A percentile compares a stretch with the other conserved stretches of the same genome.
phyloP scores from a whole-genome alignment of 441 rosid genomes.

The Macaranga tanarius region DNA sequence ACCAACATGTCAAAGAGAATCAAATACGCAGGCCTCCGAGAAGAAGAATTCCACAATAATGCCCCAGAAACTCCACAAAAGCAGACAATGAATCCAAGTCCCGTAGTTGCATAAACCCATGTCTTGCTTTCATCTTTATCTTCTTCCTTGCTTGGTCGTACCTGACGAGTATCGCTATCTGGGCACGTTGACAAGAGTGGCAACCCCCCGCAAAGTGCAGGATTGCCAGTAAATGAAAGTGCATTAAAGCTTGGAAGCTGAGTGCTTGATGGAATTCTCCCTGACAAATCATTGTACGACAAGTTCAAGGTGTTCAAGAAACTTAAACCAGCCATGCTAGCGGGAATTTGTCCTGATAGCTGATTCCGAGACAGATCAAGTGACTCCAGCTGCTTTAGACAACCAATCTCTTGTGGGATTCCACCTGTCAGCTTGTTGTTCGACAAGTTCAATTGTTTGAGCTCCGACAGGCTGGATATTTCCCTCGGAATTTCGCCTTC shows the following conservation, averaged over 20 bases:
- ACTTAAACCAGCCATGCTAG: neutral
- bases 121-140: neutral
- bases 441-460: no score
- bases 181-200: neutral
- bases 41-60: no score
- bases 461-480: no score
- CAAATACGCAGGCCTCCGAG: no score
- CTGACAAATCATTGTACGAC: slow-evolving; percentile 10
- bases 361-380: slow-evolving; percentile 13
- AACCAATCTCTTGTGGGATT: neutral
- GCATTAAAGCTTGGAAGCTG: slow-evolving; percentile 15
- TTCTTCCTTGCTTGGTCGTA: neutral
- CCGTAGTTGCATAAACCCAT: neutral
- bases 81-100: neutral
- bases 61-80: no score
- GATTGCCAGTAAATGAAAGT: neutral
- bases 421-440: no score
- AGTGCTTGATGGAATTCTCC: slow-evolving; percentile 12
- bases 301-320: neutral
- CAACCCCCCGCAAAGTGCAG: neutral
- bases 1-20: no score
- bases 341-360: slow-evolving; percentile 5
- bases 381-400: neutral
- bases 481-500: no score
- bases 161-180: neutral